Evolutionary conservation across 495 filamentous ascomycete species (phyloP).

Genomic region (Penicillium flavigenum): DNA sequence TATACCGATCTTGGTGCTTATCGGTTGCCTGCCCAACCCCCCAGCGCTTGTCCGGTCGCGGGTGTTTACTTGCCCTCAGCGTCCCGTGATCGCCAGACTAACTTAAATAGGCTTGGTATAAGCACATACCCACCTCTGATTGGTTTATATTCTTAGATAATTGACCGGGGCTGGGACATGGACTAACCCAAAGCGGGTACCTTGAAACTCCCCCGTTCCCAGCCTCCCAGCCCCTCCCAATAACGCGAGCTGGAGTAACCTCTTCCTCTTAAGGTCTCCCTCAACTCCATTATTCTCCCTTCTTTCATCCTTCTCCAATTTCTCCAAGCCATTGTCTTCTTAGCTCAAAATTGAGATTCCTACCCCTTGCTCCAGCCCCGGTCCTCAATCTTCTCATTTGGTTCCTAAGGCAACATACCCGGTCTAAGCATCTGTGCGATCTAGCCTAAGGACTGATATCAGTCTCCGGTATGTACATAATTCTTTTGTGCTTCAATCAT

Average conservation of each 20-base stretch:
- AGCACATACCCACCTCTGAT: conserved; percentile 8
- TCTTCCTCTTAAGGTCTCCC: conserved; percentile 29
- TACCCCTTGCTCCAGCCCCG: not conserved
- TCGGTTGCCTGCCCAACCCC: conserved; percentile 34
- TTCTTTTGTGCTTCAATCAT: conserved; percentile 20
- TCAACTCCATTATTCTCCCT: conserved; percentile 20
- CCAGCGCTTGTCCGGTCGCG: conserved; percentile 19
- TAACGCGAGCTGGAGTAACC: conserved; percentile 17
- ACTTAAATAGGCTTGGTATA: conserved; percentile 29
- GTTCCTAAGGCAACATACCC: conserved; percentile 10
- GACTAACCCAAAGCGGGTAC: conserved; percentile 22
- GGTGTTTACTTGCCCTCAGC: conserved; percentile 42
- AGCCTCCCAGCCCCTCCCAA: conserved; percentile 43
- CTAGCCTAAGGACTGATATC: not conserved
- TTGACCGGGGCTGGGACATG: conserved; percentile 35
- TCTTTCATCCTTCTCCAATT: conserved; percentile 8
- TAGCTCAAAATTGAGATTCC: not conserved
- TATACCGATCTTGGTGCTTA: conserved; percentile 8
- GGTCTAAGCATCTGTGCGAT: conserved; percentile 7
- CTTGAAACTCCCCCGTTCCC: conserved; percentile 33
- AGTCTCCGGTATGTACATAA: conserved; percentile 36
- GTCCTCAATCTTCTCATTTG: not conserved
- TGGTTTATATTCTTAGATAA: conserved; percentile 22
- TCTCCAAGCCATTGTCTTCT: conserved; percentile 4
- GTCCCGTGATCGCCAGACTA: conserved; percentile 34